Percentiles rank a stretch among this genome's conserved stretches.
phyloP scores from a whole-genome alignment of 495 filamentous ascomycete species.

The Xeromyces bisporus region DNA sequence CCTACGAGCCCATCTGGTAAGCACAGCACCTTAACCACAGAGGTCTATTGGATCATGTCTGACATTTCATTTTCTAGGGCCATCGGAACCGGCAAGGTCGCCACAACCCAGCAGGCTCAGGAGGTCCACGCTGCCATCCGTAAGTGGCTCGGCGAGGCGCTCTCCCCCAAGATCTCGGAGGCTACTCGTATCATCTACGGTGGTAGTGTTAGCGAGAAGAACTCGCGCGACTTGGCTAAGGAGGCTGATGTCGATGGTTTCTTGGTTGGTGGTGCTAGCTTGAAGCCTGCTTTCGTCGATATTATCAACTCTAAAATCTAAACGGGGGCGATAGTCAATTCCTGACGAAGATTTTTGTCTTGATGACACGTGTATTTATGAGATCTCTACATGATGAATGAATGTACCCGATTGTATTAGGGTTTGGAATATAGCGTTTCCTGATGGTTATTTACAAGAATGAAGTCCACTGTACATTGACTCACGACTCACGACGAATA shows the following conservation, averaged over 20 bases:
- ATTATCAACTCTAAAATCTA: conserved; percentile 53
- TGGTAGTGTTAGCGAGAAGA: conserved; percentile 93
- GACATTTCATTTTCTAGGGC: conserved; percentile 32
- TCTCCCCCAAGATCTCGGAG: conserved; percentile 54
- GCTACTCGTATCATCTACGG: conserved; percentile 86
- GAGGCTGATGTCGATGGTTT: conserved; percentile 95
- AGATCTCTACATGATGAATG: no score
- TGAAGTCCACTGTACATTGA: neutral
- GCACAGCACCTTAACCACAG: no score
- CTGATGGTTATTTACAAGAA: conserved; percentile 1
- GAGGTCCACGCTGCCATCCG: conserved; percentile 90
- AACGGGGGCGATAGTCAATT: no score
- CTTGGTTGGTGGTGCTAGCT: conserved; percentile 90
- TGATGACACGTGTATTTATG: no score
- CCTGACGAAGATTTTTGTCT: no score
- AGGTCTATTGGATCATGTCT: no score
- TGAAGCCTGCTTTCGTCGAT: conserved; percentile 84
- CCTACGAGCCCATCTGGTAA: conserved; percentile 96
- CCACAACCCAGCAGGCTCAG: conserved; percentile 82
- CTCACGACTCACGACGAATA: conserved; percentile 60
- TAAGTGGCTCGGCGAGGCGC: conserved; percentile 60
- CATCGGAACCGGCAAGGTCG: conserved; percentile 96
- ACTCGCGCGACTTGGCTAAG: conserved; percentile 82
- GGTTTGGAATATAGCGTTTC: no score
- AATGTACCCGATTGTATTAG: no score